Evolutionary conservation across 176 grass and related monocot species (phyloP).

Genomic region (Tillandsia fasciculata): DNA sequence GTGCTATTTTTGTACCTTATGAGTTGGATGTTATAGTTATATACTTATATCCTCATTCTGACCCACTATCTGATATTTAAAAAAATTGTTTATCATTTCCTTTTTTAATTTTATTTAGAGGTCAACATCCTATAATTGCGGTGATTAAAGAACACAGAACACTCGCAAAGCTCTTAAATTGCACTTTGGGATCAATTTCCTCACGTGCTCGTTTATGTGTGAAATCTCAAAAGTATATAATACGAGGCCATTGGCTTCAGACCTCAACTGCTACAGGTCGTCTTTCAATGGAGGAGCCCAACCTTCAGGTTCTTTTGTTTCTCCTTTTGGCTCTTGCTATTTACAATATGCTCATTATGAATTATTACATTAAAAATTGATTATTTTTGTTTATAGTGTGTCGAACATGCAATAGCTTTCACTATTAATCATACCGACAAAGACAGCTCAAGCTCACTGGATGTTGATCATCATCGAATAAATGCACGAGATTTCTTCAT

Average conservation of each 20-base stretch:
- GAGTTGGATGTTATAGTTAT: too few relatives aligned
- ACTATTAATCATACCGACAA: constrained; percentile 37
- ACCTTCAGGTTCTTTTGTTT: constrained; percentile 69
- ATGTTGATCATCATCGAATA: constrained; percentile 51
- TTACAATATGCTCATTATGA: constrained; percentile 8
- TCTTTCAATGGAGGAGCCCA: constrained; percentile 95
- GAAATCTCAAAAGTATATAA: constrained; percentile 78
- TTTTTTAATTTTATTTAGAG: constrained; percentile 32
- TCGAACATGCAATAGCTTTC: constrained; percentile 75
- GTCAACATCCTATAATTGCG: constrained; percentile 63
- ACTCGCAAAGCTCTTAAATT: constrained; percentile 78
- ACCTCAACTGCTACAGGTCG: constrained; percentile 89
- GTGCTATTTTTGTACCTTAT: too few relatives aligned
- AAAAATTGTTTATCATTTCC: constrained; percentile 11
- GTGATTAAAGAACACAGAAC: constrained; percentile 93
- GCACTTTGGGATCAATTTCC: constrained; percentile 73
- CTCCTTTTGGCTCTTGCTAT: background rate
- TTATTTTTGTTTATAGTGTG: constrained; percentile 55
- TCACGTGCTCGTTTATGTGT: constrained; percentile 59
- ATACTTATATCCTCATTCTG: background rate
- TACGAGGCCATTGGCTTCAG: constrained; percentile 95
- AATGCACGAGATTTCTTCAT: constrained; percentile 82
- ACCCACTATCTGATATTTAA: background rate
- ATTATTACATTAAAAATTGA: constrained; percentile 20
- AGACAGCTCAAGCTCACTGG: constrained; percentile 26